Conservation (phyloP, 2,329 filamentous ascomycete genomes). For the Fusarium euwallaceae region DNA sequence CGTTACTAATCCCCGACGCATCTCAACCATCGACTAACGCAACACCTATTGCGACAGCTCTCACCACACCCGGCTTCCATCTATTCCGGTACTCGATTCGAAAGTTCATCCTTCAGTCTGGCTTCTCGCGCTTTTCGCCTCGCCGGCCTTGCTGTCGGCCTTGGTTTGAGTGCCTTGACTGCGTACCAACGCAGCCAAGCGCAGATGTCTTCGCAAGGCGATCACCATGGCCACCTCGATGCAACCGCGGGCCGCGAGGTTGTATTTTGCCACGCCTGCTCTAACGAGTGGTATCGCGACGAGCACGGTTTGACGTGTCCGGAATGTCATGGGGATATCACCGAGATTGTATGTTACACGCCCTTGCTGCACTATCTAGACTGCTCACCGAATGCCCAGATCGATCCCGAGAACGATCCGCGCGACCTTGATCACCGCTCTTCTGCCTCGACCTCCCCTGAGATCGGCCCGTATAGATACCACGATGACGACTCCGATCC, state of each 20-base stretch:
- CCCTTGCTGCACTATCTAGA: background rate
- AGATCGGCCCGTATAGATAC: conserved; percentile 43
- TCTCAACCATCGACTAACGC: background rate
- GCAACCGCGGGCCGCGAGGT: conserved; percentile 72
- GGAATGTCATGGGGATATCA: conserved; percentile 81
- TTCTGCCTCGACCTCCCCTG: conserved; percentile 49
- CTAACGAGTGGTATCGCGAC: conserved; percentile 83
- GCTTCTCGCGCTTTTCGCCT: conserved; percentile 68
- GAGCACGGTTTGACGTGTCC: conserved; percentile 80
- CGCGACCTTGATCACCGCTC: conserved; percentile 55
- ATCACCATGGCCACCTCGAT: conserved; percentile 59
- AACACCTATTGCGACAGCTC: conserved; percentile 10
- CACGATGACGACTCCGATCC: conserved; percentile 65
- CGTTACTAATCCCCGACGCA: conserved; percentile 8
- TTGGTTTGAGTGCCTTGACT: conserved; percentile 70
- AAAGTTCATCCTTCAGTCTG: conserved; percentile 58
- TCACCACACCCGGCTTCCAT: conserved; percentile 3
- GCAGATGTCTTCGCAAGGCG: conserved; percentile 53
- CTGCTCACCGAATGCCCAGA: conserved; percentile 51
- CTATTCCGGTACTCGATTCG: conserved; percentile 11
- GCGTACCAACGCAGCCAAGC: conserved; percentile 64
- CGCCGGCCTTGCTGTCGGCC: conserved; percentile 68
- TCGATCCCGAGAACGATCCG: conserved; percentile 72
- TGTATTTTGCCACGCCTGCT: conserved; percentile 88
- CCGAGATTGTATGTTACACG: conserved; percentile 80